Base-by-base conservation (phyloP, 2,329 filamentous ascomycete species). In the Trichophyton simii region DNA sequence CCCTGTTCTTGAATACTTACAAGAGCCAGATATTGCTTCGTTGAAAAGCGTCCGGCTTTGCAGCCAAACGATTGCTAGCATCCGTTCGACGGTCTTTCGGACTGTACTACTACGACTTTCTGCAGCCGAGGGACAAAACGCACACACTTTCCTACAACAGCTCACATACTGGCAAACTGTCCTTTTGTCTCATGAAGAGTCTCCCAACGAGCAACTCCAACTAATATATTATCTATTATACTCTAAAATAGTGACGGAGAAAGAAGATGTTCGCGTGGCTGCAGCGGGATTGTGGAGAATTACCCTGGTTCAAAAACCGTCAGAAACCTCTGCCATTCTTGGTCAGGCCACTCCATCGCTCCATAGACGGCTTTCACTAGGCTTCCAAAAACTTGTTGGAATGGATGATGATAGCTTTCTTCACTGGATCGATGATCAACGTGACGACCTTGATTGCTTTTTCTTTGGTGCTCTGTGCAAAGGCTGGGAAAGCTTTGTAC, bases 141-240 rank as follows among this genome's bases (percentile, higher is more conserved):
- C 85, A 0, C 80, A 87, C 28, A 77, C 81, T 0, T 90, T 95
- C 62, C 83, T 99, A 73, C 82, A 89, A 63, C 92, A 91, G 70
- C 83, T 99, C 68, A 84, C 89, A 0, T 97, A 96, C 72, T 99
- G 94, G 94, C 94, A 97, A 72, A 91, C 89, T 20, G 88, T 96
- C 18, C 84, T 99, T 15, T 78, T 99, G 15, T 86, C 86, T 1
- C 84, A 87, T 3, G 84, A 94, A 15, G 87, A 88, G 2, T 80
- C 83, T 5, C 90, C 96, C 52, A 84, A 88, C n/a, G 86, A 89
- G 8, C 88, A 89, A 69, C 82, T 96, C 68, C 87, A 87, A 65
- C 80, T 96, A 38, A 83, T 97, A 48, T 96, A 91, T 79, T 97
- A 96, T 69, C 84, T 96, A 63, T 83, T 99, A 2, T 99, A 97